These are phyloP conservation scores for Elsinoe necatrix DNA, from an alignment of 2,329 filamentous ascomycete species.

Conservation along the genomic window DNA sequence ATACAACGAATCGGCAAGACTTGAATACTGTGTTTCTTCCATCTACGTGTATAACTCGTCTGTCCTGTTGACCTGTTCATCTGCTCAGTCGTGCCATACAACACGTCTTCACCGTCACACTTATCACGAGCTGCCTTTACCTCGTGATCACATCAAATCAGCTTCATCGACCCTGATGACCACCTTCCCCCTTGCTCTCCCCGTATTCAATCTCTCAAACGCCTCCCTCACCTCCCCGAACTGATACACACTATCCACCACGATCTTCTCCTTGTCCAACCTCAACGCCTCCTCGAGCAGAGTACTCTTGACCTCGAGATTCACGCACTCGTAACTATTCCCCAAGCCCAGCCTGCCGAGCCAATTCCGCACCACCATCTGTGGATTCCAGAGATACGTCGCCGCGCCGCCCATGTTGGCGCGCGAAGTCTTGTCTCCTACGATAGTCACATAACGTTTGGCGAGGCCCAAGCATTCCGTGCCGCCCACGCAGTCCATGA, in stretches of 20 bases:
- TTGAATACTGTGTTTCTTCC: no score
- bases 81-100: no score
- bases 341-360: slow-evolving; percentile 35
- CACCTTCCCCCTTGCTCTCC: slow-evolving; percentile 29
- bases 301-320: slow-evolving; percentile 37
- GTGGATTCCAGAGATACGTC: slow-evolving; percentile 18
- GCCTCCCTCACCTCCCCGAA: slow-evolving; percentile 46
- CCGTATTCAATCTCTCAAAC: slow-evolving; percentile 30
- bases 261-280: slow-evolving; percentile 47
- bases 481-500: slow-evolving; percentile 53
- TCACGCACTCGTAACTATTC: slow-evolving; percentile 34
- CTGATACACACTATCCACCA: slow-evolving; percentile 49
- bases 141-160: no score
- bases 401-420: slow-evolving; percentile 26
- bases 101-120: no score
- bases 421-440: slow-evolving; percentile 30
- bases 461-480: slow-evolving; percentile 29
- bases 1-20: no score
- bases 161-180: slow-evolving; percentile 23
- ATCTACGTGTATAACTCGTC: no score
- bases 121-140: no score
- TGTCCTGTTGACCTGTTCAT: no score
- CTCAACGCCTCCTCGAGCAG: slow-evolving; percentile 48
- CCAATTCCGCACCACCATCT: slow-evolving; percentile 37
- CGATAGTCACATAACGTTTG: slow-evolving; percentile 44